Conservation (phyloP, 1,139 yeast species). For the Maudiozyma humilis region DNA sequence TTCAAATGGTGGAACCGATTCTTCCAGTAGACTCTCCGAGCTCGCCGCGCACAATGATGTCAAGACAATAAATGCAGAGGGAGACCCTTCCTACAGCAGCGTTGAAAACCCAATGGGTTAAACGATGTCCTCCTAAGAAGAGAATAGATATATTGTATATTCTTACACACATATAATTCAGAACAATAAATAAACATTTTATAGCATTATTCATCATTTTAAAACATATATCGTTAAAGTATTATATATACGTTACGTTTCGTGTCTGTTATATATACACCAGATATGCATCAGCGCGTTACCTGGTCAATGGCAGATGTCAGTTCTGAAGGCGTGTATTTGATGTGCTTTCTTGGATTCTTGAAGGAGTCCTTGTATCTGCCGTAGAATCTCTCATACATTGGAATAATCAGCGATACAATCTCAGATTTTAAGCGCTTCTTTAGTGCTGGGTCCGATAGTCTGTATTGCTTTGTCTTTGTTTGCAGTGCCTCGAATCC, state of each 20-base stretch:
- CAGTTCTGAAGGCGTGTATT: constrained; percentile 32
- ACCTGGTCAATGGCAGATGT: constrained; percentile 25
- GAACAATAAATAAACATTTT: too few species aligned
- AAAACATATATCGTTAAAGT: neutral
- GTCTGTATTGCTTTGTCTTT: constrained; percentile 53
- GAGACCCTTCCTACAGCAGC: neutral
- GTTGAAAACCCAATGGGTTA: neutral
- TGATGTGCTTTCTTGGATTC: constrained; percentile 36
- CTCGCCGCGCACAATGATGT: constrained; percentile 5
- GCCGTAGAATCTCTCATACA: constrained; percentile 69
- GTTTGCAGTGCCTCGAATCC: constrained; percentile 70
- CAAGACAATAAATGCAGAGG: constrained; percentile 1
- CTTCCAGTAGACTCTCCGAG: constrained; percentile 3
- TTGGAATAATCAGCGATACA: constrained; percentile 58
- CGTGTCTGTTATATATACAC: neutral
- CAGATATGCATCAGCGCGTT: too few species aligned
- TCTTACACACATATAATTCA: neutral
- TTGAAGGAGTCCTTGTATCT: constrained; percentile 31
- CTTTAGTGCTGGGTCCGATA: constrained; percentile 60
- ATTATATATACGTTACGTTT: neutral
- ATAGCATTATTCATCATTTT: neutral
- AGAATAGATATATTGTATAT: neutral
- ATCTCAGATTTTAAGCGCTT: constrained; percentile 31
- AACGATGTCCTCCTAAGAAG: neutral
- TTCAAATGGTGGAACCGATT: neutral